Percentiles rank a stretch among this genome's conserved stretches.
Evolutionary conservation across 495 filamentous ascomycete species (phyloP).

Genomic region (Penicillium psychrofluorescens): DNA sequence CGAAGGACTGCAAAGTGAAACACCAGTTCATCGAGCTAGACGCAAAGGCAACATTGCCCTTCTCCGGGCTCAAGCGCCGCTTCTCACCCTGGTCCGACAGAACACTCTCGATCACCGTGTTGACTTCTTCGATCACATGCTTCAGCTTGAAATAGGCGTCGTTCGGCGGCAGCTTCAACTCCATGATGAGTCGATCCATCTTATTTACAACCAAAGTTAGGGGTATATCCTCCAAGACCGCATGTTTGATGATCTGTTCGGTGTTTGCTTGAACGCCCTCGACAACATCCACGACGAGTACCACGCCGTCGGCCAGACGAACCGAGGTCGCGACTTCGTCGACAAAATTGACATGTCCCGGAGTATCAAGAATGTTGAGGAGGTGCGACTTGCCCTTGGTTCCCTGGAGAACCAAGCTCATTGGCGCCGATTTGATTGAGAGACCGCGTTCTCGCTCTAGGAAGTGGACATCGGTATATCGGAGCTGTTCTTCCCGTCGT

Average conservation of each 20-base stretch:
- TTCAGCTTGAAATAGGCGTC: constrained; percentile 99
- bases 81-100: constrained; percentile 76
- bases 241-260: constrained; percentile 93
- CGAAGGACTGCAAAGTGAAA: constrained; percentile 87
- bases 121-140: constrained; percentile 95
- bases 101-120: constrained; percentile 85
- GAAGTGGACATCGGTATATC: constrained; percentile 89
- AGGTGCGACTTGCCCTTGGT: constrained; percentile 94
- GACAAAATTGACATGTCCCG: constrained; percentile 96
- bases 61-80: constrained; percentile 84
- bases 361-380: constrained; percentile 91
- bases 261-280: constrained; percentile 96
- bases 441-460: constrained; percentile 83
- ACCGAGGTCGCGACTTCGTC: constrained; percentile 89
- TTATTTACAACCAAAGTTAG: constrained; percentile 92
- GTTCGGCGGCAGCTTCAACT: constrained; percentile 87
- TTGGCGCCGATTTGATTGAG: constrained; percentile 90
- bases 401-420: constrained; percentile 84
- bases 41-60: constrained; percentile 93
- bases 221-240: constrained; percentile 82
- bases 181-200: constrained; percentile 89
- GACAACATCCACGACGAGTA: constrained; percentile 93
- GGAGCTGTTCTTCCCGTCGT: constrained; percentile 80
- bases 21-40: constrained; percentile 93
- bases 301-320: constrained; percentile 83